Conservation (phyloP, 495 filamentous ascomycete species). For the Cercophora sp. region DNA sequence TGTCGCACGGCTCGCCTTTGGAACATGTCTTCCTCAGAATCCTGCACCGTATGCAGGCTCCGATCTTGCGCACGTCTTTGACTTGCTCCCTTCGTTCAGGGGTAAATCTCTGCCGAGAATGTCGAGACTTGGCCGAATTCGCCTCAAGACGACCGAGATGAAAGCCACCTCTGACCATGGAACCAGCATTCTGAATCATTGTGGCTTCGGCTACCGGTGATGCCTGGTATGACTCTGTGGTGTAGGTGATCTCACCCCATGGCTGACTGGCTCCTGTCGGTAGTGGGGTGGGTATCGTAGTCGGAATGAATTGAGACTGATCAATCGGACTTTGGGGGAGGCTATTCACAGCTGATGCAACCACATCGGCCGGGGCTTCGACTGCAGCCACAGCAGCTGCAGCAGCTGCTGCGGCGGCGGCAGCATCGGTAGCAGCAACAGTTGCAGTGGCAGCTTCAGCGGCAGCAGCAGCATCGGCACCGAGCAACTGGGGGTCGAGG, state of each 20-base stretch:
- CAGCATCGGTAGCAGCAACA: neutral
- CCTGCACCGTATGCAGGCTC: constrained; percentile 80
- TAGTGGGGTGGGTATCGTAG: too few species aligned
- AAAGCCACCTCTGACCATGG: constrained; percentile 37
- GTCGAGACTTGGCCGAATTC: constrained; percentile 33
- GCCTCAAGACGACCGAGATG: constrained; percentile 44
- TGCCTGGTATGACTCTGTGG: constrained; percentile 30
- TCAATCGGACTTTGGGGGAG: constrained; percentile 4
- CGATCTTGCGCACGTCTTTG: constrained; percentile 71
- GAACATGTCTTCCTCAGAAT: constrained; percentile 87
- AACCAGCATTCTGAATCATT: constrained; percentile 14
- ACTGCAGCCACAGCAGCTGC: neutral
- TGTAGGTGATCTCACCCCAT: constrained; percentile 45
- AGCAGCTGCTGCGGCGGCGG: constrained; percentile 14
- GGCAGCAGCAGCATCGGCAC: constrained; percentile 31
- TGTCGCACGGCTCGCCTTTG: constrained; percentile 71
- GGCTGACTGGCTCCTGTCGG: constrained; percentile 27
- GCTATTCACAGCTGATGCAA: constrained; percentile 7
- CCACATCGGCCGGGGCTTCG: neutral
- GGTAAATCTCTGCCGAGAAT: constrained; percentile 63
- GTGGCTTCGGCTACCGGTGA: constrained; percentile 10
- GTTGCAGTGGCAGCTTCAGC: constrained; percentile 23
- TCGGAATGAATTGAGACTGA: constrained; percentile 8
- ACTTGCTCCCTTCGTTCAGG: constrained; percentile 69
- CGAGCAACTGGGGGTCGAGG: constrained; percentile 47